These are phyloP conservation scores for Nemania bipapillata DNA, from an alignment of 2,329 filamentous ascomycete genomes.

Conservation along the genomic window DNA sequence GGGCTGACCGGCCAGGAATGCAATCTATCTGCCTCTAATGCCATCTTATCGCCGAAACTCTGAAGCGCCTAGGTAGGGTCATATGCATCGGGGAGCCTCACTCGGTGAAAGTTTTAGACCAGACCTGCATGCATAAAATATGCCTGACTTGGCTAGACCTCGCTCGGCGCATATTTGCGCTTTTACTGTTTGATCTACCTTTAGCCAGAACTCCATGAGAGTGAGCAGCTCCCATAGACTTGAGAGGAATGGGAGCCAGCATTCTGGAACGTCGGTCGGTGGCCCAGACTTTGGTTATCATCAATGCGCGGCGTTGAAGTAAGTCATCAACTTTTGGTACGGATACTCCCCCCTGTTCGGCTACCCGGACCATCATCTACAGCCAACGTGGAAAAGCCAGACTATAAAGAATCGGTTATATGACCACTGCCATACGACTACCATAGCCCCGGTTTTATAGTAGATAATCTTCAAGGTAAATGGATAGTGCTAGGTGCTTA, in stretches of 20 bases:
- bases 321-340: slow-evolving; percentile 32
- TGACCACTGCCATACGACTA: background rate
- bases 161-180: slow-evolving; percentile 22
- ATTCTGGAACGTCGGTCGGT: slow-evolving; percentile 54
- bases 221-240: slow-evolving; percentile 39
- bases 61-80: background rate
- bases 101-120: slow-evolving; percentile 10
- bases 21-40: background rate
- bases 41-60: background rate
- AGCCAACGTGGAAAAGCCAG: background rate
- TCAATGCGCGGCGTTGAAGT: slow-evolving; percentile 29
- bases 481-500: background rate
- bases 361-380: slow-evolving; percentile 12
- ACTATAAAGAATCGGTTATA: background rate
- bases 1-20: slow-evolving; percentile 1
- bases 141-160: slow-evolving; percentile 20
- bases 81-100: slow-evolving; percentile 16
- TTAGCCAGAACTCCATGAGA: slow-evolving; percentile 54
- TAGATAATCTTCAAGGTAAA: background rate
- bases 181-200: slow-evolving; percentile 53
- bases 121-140: slow-evolving; percentile 24
- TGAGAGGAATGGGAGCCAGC: slow-evolving; percentile 34
- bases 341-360: slow-evolving; percentile 30
- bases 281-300: slow-evolving; percentile 46
- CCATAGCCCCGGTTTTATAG: background rate